Percentiles rank a stretch among this genome's conserved stretches.
Evolutionary conservation across 2,329 filamentous ascomycete genomes (phyloP).

Genomic region (Colletotrichum falcatum): DNA sequence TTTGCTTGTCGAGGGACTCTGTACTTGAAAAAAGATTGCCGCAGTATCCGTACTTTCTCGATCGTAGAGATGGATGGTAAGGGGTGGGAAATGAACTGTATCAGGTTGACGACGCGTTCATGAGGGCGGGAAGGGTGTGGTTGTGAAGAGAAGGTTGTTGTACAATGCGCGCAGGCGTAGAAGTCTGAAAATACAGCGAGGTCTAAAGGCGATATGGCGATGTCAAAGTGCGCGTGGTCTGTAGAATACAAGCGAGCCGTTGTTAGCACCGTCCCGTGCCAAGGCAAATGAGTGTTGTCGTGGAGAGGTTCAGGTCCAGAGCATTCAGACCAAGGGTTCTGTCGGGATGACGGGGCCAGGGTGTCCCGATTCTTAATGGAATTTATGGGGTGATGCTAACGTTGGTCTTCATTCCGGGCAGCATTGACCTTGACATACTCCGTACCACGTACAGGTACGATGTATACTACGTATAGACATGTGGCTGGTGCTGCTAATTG

Average conservation of each 20-base stretch:
- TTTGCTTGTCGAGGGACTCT: constrained; percentile 4
- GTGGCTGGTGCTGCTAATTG: constrained; percentile 21
- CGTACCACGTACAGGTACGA: no score
- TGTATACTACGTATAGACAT: no score
- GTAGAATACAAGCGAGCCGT: constrained; percentile 1
- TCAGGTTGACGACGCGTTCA: background rate
- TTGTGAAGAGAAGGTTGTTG: constrained; percentile 15
- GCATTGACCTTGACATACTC: background rate
- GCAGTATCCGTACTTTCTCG: background rate
- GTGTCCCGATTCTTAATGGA: constrained; percentile 34
- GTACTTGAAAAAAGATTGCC: background rate
- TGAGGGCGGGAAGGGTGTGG: background rate
- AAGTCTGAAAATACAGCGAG: background rate
- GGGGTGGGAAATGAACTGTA: constrained; percentile 20
- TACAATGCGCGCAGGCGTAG: constrained; percentile 14
- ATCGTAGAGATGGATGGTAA: constrained; percentile 10
- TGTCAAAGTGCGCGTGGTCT: background rate
- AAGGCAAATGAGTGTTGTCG: constrained; percentile 5
- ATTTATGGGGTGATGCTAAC: constrained; percentile 6
- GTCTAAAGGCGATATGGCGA: constrained; percentile 17
- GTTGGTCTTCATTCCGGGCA: constrained; percentile 25
- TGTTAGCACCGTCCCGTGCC: background rate
- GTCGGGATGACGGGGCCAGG: constrained; percentile 35
- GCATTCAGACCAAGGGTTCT: background rate
- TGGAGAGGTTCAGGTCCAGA: constrained; percentile 2